phyloP scores from a whole-genome alignment of 345 rosid species.

The Arabidopsis suecica region DNA sequence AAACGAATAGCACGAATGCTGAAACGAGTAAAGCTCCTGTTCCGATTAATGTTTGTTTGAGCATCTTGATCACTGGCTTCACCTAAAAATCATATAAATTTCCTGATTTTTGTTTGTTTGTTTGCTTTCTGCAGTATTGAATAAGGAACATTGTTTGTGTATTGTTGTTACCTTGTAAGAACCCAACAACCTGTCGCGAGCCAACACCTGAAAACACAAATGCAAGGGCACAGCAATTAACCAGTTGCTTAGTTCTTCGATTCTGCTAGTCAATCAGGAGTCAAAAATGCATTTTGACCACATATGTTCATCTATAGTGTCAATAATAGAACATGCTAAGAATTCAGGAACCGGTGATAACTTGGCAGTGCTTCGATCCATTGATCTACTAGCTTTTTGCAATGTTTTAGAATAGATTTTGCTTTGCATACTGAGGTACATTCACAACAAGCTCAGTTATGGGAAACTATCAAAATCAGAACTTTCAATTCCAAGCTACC shows the following conservation, averaged over 20 bases:
- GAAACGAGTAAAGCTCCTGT: slow-evolving; percentile 84
- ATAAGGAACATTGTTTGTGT: slow-evolving; percentile 13
- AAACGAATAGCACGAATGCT: slow-evolving; percentile 63
- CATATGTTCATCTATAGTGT: background rate
- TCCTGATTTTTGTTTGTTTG: background rate
- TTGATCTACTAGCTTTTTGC: background rate
- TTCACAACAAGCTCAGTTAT: background rate
- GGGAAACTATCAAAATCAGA: background rate
- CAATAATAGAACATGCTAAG: background rate
- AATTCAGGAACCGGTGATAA: background rate
- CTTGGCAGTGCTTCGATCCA: background rate
- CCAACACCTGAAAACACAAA: slow-evolving; percentile 67
- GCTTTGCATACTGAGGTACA: background rate
- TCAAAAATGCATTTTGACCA: background rate
- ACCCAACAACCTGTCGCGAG: slow-evolving; percentile 91
- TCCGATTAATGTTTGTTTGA: slow-evolving; percentile 85
- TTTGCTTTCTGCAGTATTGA: background rate
- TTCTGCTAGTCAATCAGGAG: background rate
- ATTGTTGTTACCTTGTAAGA: slow-evolving; percentile 76
- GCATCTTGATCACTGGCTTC: slow-evolving; percentile 85
- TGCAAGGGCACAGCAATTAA: background rate
- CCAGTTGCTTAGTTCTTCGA: background rate
- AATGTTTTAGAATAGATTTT: background rate
- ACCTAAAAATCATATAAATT: slow-evolving; percentile 52
- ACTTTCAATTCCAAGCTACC: background rate